Base-by-base conservation (phyloP, 1,139 yeast genomes). In the Meyerozyma athensensis region DNA sequence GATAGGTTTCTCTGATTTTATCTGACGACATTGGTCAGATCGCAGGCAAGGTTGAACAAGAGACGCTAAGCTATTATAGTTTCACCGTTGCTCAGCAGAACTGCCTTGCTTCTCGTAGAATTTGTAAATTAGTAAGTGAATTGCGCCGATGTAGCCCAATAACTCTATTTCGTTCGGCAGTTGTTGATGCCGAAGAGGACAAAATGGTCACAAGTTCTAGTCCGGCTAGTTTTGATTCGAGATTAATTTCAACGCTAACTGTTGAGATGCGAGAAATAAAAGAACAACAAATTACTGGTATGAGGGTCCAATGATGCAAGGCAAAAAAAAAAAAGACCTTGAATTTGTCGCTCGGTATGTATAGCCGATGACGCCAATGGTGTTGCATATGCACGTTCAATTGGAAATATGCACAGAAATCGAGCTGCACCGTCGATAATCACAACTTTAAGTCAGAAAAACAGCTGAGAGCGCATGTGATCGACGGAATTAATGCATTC, bases 1-100 rank as follows among this genome's bases (percentile, higher is more conserved):
- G 65, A 56, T 74, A 87, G 1, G 95, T 82, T 2, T 95, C 87
- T 2, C 51, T 35, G 36, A 66, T 48, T 36, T 58, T 60, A 18
- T 61, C 34, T 2, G 56, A 40, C 13, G 61, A 48, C 63, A 60
- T 60, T 17, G 23, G 16, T 32, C 14, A 22, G 14, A 14, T 16
- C 28, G 28, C 8, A 12, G 12, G 9, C 12, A 24, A 7, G 14
- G 13, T 3, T 13, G 28, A 13, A 24, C 14, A n/a, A n/a, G n/a
- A n/a, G n/a, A n/a, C n/a, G n/a, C n/a, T n/a, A n/a, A n/a, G n/a
- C n/a, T n/a, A n/a, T n/a, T n/a, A n/a, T n/a, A n/a, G n/a, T n/a
- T n/a, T n/a, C n/a, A n/a, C n/a, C n/a, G n/a, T n/a, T n/a, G n/a
- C n/a, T n/a, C n/a, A n/a, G n/a, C n/a, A n/a, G n/a, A n/a, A n/a